Evolutionary conservation across 2,329 filamentous ascomycete genomes (phyloP), one percentile per base, ranked within the genome.

Genomic region (Monilinia vaccinii-corymbosi): DNA sequence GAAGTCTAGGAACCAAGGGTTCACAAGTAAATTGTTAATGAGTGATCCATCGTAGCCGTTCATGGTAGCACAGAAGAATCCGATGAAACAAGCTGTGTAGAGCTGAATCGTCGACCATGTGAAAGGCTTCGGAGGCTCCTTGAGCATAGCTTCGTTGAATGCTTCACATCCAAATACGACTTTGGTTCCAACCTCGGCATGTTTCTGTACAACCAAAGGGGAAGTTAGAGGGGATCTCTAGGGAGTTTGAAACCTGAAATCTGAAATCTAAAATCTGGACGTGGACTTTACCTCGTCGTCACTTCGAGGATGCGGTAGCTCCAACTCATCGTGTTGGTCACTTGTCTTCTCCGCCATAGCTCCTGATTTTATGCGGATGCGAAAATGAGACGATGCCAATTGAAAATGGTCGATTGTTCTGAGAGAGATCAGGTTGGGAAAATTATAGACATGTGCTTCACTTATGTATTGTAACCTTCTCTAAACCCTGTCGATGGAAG

Each of bases 71-170:
- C 77, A 78, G 68, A 79, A 76, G 69, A 78, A 79, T 46, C 76
- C 77, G 49, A 79, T 65, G 61, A 79, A 66, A 61, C 76, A 79
- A 66, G 76, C 75, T 57, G 65, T 63, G 62, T 79, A 79, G 63
- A 78, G 69, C 64, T 77, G 63, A 60, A 76, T 56, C 48, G 76
- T 75, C 42, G 70, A 62, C 38, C 62, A 69, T 36, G 74, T 75
- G 69, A 73, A 78, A 48, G 76, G 71, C 40, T 65, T 71, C 28
- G 78, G 75, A 10, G 78, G 77, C 66, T 83, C 81, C 71, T 79
- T 78, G 67, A 80, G 68, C 70, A 79, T 74, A 25, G 81, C 81
- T 70, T 83, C 78, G 64, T 79, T 76, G 71, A 77, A 82, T 53
- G 79, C 79, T 64, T 80, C 78, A 64, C 77, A 78, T 62, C 81